Evolutionary conservation across 2,329 filamentous ascomycete genomes (phyloP), one percentile per base, ranked within the genome.

Genomic region (Trichoderma koningiopsis): DNA sequence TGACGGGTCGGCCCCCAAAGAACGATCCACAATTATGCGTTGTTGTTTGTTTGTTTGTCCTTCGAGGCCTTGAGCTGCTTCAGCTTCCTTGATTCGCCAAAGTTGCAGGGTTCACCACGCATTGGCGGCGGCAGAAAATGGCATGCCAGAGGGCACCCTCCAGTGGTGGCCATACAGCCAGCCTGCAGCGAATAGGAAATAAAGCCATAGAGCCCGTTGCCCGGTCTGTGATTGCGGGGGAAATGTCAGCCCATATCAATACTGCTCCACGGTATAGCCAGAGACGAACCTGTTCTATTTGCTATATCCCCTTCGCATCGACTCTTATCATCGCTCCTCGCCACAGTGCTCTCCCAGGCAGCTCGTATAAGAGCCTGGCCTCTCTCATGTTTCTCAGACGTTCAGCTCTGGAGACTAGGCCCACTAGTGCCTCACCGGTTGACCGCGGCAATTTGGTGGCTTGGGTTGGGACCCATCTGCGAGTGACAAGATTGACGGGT

Each of bases 381-480:
- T 49, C 59, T 58, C 24, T 27, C 13, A 47, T 58, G 62, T 14
- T 37, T 49, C 59, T 58, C 24, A 27, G n/a, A 33, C 7, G n/a
- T 35, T 66, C 63, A 66, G 63, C 63, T 66, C 35, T 22, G 27
- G 33, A 37, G 37, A n/a, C 53, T 14, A 29, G 29, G 37, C 27
- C 43, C 62, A 27, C 63, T 33, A 35, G 63, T 66, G 33, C 37
- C 40, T 65, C 35, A 57, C 63, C 37, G 52, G 62, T 65, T 52
- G 37, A 13, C 19, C 52, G 19, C 27, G 62, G 53, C 63, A 66
- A 58, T 47, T 56, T 64, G 24, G 53, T 66, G 53, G 63, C 63
- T 56, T 58, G 63, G 16, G 35, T 47, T 37, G 33, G 61, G 33
- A 22, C 40, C 40, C 40, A 43, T 43, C 40, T 43, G 40, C 40